These are phyloP conservation scores for Eucalyptus pauciflora DNA, from an alignment of 345 rosid genomes.

Conservation along the genomic window DNA sequence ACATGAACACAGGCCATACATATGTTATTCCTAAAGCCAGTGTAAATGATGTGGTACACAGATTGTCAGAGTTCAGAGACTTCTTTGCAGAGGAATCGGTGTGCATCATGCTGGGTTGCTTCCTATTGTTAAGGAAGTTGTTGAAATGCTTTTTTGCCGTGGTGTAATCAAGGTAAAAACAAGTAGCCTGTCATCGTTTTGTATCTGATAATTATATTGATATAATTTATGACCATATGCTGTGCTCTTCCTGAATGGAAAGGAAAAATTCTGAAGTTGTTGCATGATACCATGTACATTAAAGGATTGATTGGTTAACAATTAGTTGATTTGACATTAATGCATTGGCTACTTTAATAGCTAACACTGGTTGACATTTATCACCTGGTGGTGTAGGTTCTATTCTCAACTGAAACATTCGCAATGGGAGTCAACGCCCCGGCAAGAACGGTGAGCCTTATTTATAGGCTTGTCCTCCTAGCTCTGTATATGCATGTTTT, in stretches of 20 bases:
- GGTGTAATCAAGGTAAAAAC: constrained; percentile 87
- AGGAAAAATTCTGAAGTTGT: background rate
- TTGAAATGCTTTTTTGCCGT: constrained; percentile 96
- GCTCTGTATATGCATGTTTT: background rate
- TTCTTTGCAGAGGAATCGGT: constrained; percentile 87
- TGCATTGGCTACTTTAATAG: background rate
- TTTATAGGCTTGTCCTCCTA: background rate
- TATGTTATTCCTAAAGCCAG: background rate
- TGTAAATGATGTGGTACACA: constrained; percentile 18
- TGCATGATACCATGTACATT: background rate
- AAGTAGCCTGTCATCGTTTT: background rate
- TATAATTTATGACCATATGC: background rate
- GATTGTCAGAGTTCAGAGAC: constrained; percentile 89
- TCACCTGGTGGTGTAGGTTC: constrained; percentile 40
- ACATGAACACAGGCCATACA: background rate
- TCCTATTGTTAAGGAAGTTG: constrained; percentile 98
- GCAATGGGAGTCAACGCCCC: constrained; percentile 99
- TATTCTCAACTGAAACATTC: constrained; percentile 97
- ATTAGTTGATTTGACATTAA: background rate
- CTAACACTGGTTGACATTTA: background rate
- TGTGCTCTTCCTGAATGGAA: background rate
- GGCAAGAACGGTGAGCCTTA: constrained; percentile 79
- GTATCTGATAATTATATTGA: background rate
- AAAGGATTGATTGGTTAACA: background rate
- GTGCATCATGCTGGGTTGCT: constrained; percentile 99